Base-by-base conservation (phyloP, 768 basidiomycete species). In the Gymnopilus dilepis region DNA sequence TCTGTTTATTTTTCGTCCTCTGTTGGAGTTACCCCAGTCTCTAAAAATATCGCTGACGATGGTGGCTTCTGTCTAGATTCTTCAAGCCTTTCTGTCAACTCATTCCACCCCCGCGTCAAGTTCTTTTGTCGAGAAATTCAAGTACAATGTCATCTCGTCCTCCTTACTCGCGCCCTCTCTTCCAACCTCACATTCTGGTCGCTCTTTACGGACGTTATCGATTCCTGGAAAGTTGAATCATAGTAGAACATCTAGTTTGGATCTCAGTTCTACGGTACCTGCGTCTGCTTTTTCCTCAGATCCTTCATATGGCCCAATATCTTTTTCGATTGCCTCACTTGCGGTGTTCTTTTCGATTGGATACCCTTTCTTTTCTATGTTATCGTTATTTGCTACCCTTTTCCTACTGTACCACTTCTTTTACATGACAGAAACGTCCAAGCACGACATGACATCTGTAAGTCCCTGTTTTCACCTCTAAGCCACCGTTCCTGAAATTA, bases 71-170 rank as follows among this genome's bases (percentile, higher is more conserved):
- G 48, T 57, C 22, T 67, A 84, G 84, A 65, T 77, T 33, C 63
- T 83, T 17, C 62, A 74, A 60, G 72, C 78, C 30, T 58, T 78
- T 30, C 74, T 84, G 34, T 73, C 75, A 41, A 51, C 76, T 9
- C 70, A 76, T 33, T 64, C 72, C 8, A 68, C 80, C 24, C 73
- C 65, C 60, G 71, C 77, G 6, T 72, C 79, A 3, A 82, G 75
- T 63, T 79, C 82, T 19, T 90, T 92, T 66, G 84, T 85, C 8
- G 91, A 94, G 74, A 88, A 84, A 41, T 92, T 94, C 84, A 92
- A 92, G 72, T 93, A 92, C 80, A 86, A 85, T 61, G 84, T 93
- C 3, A 92, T 93, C 61, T 91, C 91, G 3, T 92, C 91, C 2
- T 86, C 90, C 7, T 78, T 93, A 8, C 80, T 93, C n/a, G 84